Evolutionary conservation across 164 flowering plant genomes (phyloP), one percentile per base, ranked within the genome.

Genomic region (Aristolochia fimbriata): DNA sequence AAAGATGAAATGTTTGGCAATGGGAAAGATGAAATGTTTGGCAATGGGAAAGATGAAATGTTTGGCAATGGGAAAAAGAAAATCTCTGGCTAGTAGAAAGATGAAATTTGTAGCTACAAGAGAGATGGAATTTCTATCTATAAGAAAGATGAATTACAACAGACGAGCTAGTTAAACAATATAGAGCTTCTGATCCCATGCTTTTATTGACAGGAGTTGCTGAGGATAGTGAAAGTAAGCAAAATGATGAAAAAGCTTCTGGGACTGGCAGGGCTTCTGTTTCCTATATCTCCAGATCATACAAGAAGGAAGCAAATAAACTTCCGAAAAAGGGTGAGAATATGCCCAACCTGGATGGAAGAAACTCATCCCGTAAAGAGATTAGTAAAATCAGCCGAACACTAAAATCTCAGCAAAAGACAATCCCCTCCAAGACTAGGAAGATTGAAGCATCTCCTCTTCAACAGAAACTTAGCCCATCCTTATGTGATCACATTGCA

Each of bases 281-380:
- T 37, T 37, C 43, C 12, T 37, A 1, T 37, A 37, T 5, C 45
- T 64, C 64, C 58, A 23, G 66, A 58, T 22, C 59, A 67, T 27
- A 70, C 53, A 62, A 74, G 64, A 68, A 80, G 61, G 43, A 37
- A 80, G 66, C 48, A 33, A 43, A 50, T 56, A 74, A 59, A 53
- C 15, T n/a, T 15, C 4, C 30, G 25, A 71, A 67, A 57, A 75
- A 72, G 71, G 57, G 43, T 31, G 67, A 58, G 15, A 76, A 74
- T 55, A 20, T 58, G 27, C 61, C 62, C 8, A 77, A 14, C 37
- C 59, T n/a, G 0, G 60, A 25, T 30, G 66, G 27, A 60, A 76
- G 64, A 63, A 80, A 72, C 55, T 55, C 62, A 19, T 14, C 25
- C 15, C 30, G 20, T 45, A 74, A 62, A 45, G 74, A 76, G 62